Percentiles rank a stretch among this genome's conserved stretches.
Evolutionary conservation across 345 rosid genomes (phyloP).

Genomic region (Pseudoturritis turrita): DNA sequence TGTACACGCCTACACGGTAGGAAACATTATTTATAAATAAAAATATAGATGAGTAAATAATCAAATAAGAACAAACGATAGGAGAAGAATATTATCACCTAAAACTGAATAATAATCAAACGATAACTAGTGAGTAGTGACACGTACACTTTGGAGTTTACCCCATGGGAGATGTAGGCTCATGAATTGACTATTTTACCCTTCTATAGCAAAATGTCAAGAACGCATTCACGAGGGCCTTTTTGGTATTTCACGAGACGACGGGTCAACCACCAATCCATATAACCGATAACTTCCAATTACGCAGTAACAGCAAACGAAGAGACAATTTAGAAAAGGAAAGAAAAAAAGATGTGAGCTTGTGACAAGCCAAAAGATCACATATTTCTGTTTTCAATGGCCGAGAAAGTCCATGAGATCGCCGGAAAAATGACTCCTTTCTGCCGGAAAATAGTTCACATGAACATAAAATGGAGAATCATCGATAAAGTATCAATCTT

Average conservation of each 20-base stretch:
- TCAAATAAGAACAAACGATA: background rate
- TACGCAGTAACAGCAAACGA: slow-evolving; percentile 17
- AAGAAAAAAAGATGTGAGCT: slow-evolving; percentile 3
- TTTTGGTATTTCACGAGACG: background rate
- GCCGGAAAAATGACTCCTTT: slow-evolving; percentile 51
- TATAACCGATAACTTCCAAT: slow-evolving; percentile 23
- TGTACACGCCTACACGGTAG: too few species aligned
- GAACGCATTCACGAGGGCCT: background rate
- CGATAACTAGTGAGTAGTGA: background rate
- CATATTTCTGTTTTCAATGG: slow-evolving; percentile 34
- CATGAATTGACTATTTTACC: background rate
- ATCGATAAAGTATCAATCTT: slow-evolving; percentile 54
- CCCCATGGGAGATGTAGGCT: background rate
- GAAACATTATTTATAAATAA: background rate
- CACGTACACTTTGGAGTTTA: slow-evolving; percentile 27
- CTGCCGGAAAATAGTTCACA: slow-evolving; percentile 49
- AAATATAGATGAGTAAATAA: background rate
- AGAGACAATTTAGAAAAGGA: background rate
- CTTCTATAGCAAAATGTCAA: background rate
- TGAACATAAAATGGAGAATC: slow-evolving; percentile 51
- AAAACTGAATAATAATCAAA: background rate
- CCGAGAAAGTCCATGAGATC: slow-evolving; percentile 34
- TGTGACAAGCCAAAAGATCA: background rate
- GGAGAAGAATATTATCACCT: slow-evolving; percentile 4
- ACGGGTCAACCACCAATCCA: slow-evolving; percentile 26